Evolutionary conservation across 2,329 filamentous ascomycete genomes (phyloP), one percentile per base, ranked within the genome.

Genomic region (Pleurostoma richardsiae): DNA sequence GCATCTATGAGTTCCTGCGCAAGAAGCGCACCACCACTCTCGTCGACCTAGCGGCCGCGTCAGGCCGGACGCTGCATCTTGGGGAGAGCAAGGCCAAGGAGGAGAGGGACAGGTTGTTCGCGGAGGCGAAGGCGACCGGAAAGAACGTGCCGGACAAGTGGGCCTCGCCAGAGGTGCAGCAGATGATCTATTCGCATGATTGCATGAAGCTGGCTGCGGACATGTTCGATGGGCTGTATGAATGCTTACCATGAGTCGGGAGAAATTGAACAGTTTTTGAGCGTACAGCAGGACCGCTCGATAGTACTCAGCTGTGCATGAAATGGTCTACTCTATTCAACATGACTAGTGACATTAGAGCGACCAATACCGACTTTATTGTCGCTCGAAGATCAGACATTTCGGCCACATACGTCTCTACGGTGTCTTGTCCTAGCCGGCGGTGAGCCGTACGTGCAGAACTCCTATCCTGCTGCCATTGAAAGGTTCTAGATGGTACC

Each of bases 151-250:
- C 74, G 2, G 77, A 80, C 58, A 79, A 79, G 61, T 79, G 77
- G 74, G 76, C 75, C n/a, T 77, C 78, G 62, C 73, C 74, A 6
- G 76, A 79, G 57, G 72, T 79, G 10, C 76, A 80, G 64, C 67
- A 68, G 54, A 66, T 68, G 61, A 71, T 79, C 48, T 80, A 79
- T 56, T 72, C 72, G 6, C 68, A 73, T 54, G 75, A 79, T 59
- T 74, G 73, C 55, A 65, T 70, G 45, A 57, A 65, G 52, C 65
- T 72, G 41, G 68, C 75, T 2, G 61, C 65, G 48, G 71, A 76
- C 40, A 59, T 59, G 46, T 76, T 74, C 56, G 61, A 65, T 30
- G 63, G 66, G 50, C 52, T 71, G 43, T 72, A 59, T 49, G 26
- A 29, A 30, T 26, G 11, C 10, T 6, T 45, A 19, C 10, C 43